Conservation (phyloP, 345 rosid species). For the Boechera stricta region DNA sequence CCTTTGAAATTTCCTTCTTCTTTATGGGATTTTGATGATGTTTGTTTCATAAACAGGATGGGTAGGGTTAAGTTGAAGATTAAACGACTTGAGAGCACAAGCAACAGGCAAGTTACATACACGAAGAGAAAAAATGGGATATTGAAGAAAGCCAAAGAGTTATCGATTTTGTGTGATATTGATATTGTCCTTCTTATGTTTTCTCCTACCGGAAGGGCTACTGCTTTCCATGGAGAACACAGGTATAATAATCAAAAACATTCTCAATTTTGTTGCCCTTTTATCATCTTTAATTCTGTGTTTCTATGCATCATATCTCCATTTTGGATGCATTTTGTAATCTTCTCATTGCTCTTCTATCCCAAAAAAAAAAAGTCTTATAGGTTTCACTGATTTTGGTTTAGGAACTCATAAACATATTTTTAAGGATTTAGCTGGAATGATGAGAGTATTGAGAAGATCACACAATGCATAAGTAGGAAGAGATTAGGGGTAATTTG, state of each 20-base stretch:
- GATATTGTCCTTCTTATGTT: constrained; percentile 88
- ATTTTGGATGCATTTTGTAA: background rate
- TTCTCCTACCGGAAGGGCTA: constrained; percentile 82
- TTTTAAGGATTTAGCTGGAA: constrained; percentile 18
- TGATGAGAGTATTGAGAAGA: background rate
- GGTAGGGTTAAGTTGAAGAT: constrained; percentile 92
- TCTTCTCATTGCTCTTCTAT: background rate
- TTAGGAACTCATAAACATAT: background rate
- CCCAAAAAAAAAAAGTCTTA: background rate
- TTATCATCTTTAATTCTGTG: background rate
- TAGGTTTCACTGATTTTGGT: background rate
- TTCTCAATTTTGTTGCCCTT: background rate
- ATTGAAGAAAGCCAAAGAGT: constrained; percentile 87
- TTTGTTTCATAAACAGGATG: constrained; percentile 51
- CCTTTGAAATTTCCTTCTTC: background rate
- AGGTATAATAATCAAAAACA: constrained; percentile 46
- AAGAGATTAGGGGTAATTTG: background rate
- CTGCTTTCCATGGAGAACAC: constrained; percentile 71
- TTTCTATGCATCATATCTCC: constrained; percentile 7
- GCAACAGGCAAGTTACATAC: constrained; percentile 78
- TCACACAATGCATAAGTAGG: background rate
- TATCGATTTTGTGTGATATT: constrained; percentile 84
- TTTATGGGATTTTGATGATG: background rate
- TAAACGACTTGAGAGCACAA: constrained; percentile 78
- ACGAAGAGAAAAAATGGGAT: constrained; percentile 85